These are phyloP conservation scores for Rhynchosporium secalis DNA, from an alignment of 2,329 filamentous ascomycete genomes.

Conservation along the genomic window DNA sequence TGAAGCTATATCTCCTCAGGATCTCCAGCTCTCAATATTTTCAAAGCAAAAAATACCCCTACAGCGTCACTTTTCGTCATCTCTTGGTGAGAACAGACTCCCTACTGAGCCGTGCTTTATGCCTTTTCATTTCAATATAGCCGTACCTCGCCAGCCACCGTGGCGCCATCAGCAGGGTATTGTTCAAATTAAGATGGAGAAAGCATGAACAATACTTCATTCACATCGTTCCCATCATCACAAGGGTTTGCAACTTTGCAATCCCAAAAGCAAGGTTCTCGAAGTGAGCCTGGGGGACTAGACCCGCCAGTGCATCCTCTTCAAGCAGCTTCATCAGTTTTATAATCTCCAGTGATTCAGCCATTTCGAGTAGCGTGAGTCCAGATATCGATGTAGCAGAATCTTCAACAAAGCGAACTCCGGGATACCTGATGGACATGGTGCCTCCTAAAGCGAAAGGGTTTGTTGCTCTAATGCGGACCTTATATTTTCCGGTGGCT, in stretches of 20 bases:
- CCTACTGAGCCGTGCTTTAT: conserved; percentile 3
- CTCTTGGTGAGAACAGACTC: not conserved
- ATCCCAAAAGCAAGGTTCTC: not conserved
- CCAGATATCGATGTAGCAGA: not conserved
- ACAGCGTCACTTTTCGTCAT: not conserved
- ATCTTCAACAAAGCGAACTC: conserved; percentile 1
- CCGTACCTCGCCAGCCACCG: not conserved
- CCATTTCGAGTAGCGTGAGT: not conserved
- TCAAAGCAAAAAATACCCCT: not conserved
- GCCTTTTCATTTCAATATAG: not conserved
- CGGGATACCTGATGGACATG: conserved; percentile 21
- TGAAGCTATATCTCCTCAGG: not conserved
- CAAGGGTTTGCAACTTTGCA: not conserved
- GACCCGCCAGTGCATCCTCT: not conserved
- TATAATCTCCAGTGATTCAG: not conserved
- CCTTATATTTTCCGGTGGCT: conserved; percentile 10
- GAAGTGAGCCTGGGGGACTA: not conserved
- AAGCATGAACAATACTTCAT: not conserved
- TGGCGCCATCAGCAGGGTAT: not conserved
- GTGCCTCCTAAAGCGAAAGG: conserved; percentile 22
- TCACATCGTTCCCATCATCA: not conserved
- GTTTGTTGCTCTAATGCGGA: not conserved
- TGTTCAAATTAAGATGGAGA: conserved; percentile 8
- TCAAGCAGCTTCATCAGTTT: not conserved
- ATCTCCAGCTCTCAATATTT: not conserved